phyloP scores from a whole-genome alignment of 352 stramenopile genomes.

The Phytophthora constricta region DNA sequence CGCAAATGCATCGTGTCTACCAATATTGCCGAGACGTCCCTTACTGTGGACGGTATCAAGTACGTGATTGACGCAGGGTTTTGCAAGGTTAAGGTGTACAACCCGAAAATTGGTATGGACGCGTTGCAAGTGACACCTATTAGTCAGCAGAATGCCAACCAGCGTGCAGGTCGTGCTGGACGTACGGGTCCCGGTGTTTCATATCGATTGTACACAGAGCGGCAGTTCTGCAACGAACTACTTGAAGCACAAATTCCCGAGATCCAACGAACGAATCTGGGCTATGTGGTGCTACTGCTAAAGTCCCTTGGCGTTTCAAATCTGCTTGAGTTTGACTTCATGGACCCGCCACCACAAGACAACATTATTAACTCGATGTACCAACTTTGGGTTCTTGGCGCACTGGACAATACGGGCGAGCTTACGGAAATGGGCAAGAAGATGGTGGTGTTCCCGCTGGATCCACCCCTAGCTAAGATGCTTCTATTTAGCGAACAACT shows the following conservation, averaged over 20 bases:
- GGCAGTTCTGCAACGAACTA: slow-evolving; percentile 97
- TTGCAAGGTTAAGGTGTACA: slow-evolving; percentile 99
- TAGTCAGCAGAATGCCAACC: slow-evolving; percentile 98
- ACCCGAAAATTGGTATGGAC: slow-evolving; percentile 99
- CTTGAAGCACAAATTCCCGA: slow-evolving; percentile 98
- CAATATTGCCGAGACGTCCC: slow-evolving; percentile 97
- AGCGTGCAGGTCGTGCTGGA: slow-evolving; percentile 95
- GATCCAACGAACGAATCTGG: slow-evolving; percentile 98
- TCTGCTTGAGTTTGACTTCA: slow-evolving; percentile 99
- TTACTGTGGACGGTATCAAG: slow-evolving; percentile 97
- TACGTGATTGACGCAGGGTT: slow-evolving; percentile 99
- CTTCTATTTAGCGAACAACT: slow-evolving; percentile 95
- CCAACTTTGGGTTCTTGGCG: slow-evolving; percentile 98
- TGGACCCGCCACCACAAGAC: slow-evolving; percentile 96
- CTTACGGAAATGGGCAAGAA: slow-evolving; percentile 96
- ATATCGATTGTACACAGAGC: slow-evolving; percentile 97
- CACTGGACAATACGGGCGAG: slow-evolving; percentile 97
- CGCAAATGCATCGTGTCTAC: slow-evolving; percentile 98
- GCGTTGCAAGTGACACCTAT: slow-evolving; percentile 96
- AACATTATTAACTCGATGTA: slow-evolving; percentile 99
- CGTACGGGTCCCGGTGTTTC: slow-evolving; percentile 91
- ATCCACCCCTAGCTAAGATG: slow-evolving; percentile 96
- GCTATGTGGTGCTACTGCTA: slow-evolving; percentile 97
- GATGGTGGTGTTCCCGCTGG: slow-evolving; percentile 99
- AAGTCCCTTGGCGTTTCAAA: slow-evolving; percentile 98